Evolutionary conservation across 768 basidiomycete species (phyloP).

Genomic region (Lactarius trivialis): DNA sequence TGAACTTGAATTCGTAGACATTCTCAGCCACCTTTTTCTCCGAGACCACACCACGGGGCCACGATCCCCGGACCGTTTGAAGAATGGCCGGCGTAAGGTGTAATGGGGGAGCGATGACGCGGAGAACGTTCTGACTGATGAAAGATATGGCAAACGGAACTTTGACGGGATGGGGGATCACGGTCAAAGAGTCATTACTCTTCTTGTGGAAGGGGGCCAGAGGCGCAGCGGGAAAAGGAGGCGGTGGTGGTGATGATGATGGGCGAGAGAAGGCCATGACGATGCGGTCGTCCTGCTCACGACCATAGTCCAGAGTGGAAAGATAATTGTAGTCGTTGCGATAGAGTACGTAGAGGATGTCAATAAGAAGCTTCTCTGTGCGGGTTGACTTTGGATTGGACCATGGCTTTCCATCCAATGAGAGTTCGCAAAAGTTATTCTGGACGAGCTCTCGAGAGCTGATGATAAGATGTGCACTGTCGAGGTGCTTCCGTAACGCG

Average conservation of each 20-base stretch:
- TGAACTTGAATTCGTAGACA: slow-evolving; percentile 74
- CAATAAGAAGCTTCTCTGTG: slow-evolving; percentile 63
- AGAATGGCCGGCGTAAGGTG: slow-evolving; percentile 73
- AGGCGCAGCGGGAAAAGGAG: slow-evolving; percentile 31
- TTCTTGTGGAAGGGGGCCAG: slow-evolving; percentile 27
- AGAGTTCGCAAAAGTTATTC: slow-evolving; percentile 60
- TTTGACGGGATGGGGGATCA: slow-evolving; percentile 7
- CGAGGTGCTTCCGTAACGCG: slow-evolving; percentile 51
- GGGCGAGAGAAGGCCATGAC: slow-evolving; percentile 65
- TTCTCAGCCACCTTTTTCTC: slow-evolving; percentile 70
- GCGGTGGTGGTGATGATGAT: slow-evolving; percentile 26
- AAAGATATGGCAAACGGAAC: slow-evolving; percentile 67
- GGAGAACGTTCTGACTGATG: slow-evolving; percentile 55
- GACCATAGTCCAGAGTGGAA: slow-evolving; percentile 69
- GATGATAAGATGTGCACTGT: slow-evolving; percentile 38
- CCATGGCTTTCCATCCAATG: slow-evolving; percentile 68
- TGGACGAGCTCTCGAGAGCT: slow-evolving; percentile 47
- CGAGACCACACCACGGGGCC: slow-evolving; percentile 73
- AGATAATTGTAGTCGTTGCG: slow-evolving; percentile 57
- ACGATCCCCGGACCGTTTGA: slow-evolving; percentile 69
- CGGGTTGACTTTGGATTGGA: slow-evolving; percentile 55
- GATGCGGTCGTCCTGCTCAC: slow-evolving; percentile 67
- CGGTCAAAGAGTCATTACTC: slow-evolving; percentile 18
- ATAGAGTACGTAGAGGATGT: slow-evolving; percentile 57
- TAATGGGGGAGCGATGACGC: slow-evolving; percentile 72